phyloP scores from a whole-genome alignment of 257 asterid species.

The Solanum chiquidenum region DNA sequence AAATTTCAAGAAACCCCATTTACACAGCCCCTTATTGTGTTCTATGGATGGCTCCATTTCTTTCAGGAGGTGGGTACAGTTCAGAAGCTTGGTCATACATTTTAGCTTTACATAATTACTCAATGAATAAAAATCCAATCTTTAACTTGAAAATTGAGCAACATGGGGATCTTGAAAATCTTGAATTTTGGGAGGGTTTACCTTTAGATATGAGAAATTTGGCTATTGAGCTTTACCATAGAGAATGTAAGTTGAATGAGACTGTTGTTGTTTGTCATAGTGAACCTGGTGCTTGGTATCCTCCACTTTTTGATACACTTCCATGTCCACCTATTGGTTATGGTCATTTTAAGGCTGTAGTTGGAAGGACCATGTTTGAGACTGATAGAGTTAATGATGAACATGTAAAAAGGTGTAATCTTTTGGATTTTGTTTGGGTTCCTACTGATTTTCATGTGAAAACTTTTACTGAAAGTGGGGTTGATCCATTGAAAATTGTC shows the following conservation, averaged over 20 bases:
- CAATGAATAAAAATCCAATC: constrained; percentile 20
- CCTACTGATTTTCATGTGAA: constrained; percentile 79
- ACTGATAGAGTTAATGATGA: constrained; percentile 59
- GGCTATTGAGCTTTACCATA: constrained; percentile 40
- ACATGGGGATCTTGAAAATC: constrained; percentile 59
- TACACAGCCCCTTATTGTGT: constrained; percentile 42
- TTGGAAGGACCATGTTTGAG: constrained; percentile 94
- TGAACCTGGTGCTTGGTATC: constrained; percentile 96
- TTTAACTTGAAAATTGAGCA: constrained; percentile 58
- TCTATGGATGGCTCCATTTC: constrained; percentile 94
- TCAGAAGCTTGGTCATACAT: constrained; percentile 96
- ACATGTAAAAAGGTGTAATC: constrained; percentile 58
- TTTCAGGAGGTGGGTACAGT: constrained; percentile 91
- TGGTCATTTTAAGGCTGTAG: constrained; percentile 38
- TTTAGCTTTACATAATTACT: constrained; percentile 34
- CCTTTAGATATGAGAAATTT: constrained; percentile 49
- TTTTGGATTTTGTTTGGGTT: constrained; percentile 81
- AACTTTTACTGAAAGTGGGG: constrained; percentile 55
- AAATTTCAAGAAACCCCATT: background rate
- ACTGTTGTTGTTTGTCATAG: constrained; percentile 80
- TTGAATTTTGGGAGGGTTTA: constrained; percentile 73
- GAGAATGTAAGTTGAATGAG: constrained; percentile 38
- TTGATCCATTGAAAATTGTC: constrained; percentile 51
- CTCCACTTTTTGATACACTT: constrained; percentile 61
- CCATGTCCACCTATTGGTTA: constrained; percentile 64